phyloP scores from a whole-genome alignment of 2,329 filamentous ascomycete species.

The Diaporthe citriasiana region DNA sequence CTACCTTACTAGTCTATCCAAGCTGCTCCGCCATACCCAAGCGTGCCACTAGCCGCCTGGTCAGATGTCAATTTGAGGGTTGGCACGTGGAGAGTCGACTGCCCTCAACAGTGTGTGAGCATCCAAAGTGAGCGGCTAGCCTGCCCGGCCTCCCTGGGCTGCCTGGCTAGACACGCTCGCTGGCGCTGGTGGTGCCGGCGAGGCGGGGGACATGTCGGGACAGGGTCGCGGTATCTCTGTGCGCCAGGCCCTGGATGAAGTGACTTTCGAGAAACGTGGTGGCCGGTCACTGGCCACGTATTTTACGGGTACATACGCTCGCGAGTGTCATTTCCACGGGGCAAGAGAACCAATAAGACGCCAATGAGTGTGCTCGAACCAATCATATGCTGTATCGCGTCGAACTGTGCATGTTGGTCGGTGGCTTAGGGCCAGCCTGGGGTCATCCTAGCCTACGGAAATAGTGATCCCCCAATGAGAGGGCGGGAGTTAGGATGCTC shows the following conservation, averaged over 20 bases:
- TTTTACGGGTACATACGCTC: background rate
- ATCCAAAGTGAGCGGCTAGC: background rate
- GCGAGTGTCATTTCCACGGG: background rate
- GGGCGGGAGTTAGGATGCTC: too few relatives aligned
- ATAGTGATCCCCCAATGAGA: too few relatives aligned
- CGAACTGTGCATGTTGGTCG: too few relatives aligned
- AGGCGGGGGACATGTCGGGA: background rate
- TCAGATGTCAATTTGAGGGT: background rate
- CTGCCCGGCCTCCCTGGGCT: too few relatives aligned
- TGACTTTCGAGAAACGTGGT: background rate
- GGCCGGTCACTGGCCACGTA: background rate
- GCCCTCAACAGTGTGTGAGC: background rate
- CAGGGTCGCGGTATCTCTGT: background rate
- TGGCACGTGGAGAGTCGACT: background rate
- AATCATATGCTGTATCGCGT: too few relatives aligned
- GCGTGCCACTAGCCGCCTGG: background rate
- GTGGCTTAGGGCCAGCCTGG: too few relatives aligned
- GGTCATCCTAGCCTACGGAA: too few relatives aligned
- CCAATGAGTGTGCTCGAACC: too few relatives aligned
- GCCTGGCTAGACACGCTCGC: background rate
- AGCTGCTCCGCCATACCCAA: background rate
- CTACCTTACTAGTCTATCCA: background rate
- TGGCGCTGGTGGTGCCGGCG: background rate
- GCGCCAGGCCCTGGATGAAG: background rate
- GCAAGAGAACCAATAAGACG: background rate